Evolutionary conservation across 2,329 filamentous ascomycete genomes (phyloP), one percentile per base, ranked within the genome.

Genomic region (Clonostachys rhizophaga): DNA sequence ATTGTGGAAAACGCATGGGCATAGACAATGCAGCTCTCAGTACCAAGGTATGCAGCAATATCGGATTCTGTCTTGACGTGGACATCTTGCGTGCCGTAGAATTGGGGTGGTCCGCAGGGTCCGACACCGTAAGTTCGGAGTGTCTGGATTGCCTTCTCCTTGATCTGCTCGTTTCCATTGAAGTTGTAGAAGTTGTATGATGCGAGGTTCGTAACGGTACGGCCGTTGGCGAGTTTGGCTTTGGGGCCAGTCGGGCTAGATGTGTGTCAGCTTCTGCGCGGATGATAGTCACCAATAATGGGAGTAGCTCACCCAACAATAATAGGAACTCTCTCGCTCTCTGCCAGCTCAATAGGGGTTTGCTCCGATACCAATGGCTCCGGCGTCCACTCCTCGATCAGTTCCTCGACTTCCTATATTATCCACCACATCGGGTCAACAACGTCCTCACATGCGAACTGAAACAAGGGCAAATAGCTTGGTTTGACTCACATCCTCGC

Each of bases 151-250:
- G 92, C 94, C 66, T 96, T 95, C 57, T 96, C 91, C 62, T 95
- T 96, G 59, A 99, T 84, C 35, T 85, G 81, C 52, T 97, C 92
- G 64, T 96, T 96, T 46, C 83, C 83, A 54, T 95, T 89, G 67
- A 99, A 91, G 71, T 99, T 97, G 76, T 95, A 97, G 68, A 94
- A 96, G 67, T 99, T 99, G 71, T 91, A 94, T 2, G 89, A 95
- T 36, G 90, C 92, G 53, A 99, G 84, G 64, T 99, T 99, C 48
- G 81, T 90, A 20, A 96, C 94, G 16, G 88, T 95, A 55, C 89
- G 87, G 58, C 94, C 94, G 66, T 86, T 96, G 43, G 84, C 76
- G 47, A 99, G 81, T 66, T 94, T 96, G 44, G 87, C 85, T 66
- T 94, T 95, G 42, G 94, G 91, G 10, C 90, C 91, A 2, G 91